Conservation (phyloP, 768 basidiomycete genomes). For the Paxillus rubicundulus region DNA sequence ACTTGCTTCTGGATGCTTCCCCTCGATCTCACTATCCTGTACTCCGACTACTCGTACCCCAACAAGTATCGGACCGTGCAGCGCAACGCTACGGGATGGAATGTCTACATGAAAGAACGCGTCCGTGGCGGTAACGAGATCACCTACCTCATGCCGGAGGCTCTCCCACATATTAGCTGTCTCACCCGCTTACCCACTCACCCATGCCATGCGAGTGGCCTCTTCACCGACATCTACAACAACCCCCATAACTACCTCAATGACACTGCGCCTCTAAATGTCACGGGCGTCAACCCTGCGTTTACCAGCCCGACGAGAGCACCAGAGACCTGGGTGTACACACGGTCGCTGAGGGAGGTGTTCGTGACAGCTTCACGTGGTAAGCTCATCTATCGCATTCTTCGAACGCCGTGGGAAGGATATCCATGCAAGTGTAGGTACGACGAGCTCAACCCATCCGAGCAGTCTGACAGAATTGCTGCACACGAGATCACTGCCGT, state of each 20-base stretch:
- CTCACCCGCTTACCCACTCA: neutral
- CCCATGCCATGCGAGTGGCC: conserved; percentile 28
- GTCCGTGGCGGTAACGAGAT: conserved; percentile 50
- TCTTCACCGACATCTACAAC: conserved; percentile 58
- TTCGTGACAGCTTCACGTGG: conserved; percentile 60
- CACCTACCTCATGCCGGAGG: conserved; percentile 48
- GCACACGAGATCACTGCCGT: conserved; percentile 50
- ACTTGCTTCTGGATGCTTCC: conserved; percentile 52
- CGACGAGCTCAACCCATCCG: conserved; percentile 61
- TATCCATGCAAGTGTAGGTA: conserved; percentile 4
- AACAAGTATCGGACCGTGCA: conserved; percentile 48
- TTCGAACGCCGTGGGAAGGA: neutral
- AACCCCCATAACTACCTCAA: conserved; percentile 55
- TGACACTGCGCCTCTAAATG: conserved; percentile 60
- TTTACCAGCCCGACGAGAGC: conserved; percentile 30
- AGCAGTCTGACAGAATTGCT: conserved; percentile 54
- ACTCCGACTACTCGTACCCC: conserved; percentile 45
- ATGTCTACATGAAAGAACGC: conserved; percentile 52
- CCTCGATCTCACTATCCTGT: conserved; percentile 47
- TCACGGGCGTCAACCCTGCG: conserved; percentile 53
- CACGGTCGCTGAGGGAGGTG: conserved; percentile 36
- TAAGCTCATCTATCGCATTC: conserved; percentile 24
- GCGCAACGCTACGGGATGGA: conserved; percentile 59
- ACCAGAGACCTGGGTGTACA: conserved; percentile 30
- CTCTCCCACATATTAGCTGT: conserved; percentile 2